Evolutionary conservation across 139 green algal species (phyloP), one percentile per base, ranked within the genome.

Genomic region (Coelastrella sp.): DNA sequence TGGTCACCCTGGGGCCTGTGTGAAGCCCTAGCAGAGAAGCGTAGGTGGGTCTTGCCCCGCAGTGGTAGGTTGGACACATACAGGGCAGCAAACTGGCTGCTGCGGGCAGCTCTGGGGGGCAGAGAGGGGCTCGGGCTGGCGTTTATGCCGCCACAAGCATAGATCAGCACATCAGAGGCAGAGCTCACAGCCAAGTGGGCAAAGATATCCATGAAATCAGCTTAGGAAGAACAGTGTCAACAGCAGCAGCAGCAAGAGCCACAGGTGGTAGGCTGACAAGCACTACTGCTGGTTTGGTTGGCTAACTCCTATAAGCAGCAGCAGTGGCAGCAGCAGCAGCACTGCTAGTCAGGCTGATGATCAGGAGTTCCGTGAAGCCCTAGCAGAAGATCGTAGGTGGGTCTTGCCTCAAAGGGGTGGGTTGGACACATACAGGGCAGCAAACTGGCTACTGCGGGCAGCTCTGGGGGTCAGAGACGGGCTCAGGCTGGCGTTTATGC

Each of bases 31-130:
- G 93, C 94, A 0, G 90, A 78, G 3, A 87, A 91, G 5, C 92
- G 94, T 60, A 90, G 65, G 71, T 92, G 83, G 89, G 74, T 83
- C 14, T 58, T 71, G 61, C 77, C 32, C 32, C 88, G 84, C 22
- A 93, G 94, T 75, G 95, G 95, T 7, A 89, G 95, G 3, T 91
- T 95, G 74, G 95, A 97, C 80, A 90, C 92, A 4, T 97, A 95
- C 91, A 90, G 95, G 4, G 93, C 94, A 0, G 94, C 94, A 23
- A 97, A 97, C 85, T 95, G 87, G 89, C 68, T 97, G 16, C 79
- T 96, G 89, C 60, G 95, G 0, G 89, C 58, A 0, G 95, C 95
- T 11, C 89, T 97, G n/a, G 94, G 90, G 17, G 95, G 94, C 1
- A 76, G 83, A 20, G 61, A 90, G 20, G 76, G 79, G 8, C 65